These are phyloP conservation scores for Knufia petricola DNA, from an alignment of 2,329 filamentous ascomycete genomes.

Conservation along the genomic window DNA sequence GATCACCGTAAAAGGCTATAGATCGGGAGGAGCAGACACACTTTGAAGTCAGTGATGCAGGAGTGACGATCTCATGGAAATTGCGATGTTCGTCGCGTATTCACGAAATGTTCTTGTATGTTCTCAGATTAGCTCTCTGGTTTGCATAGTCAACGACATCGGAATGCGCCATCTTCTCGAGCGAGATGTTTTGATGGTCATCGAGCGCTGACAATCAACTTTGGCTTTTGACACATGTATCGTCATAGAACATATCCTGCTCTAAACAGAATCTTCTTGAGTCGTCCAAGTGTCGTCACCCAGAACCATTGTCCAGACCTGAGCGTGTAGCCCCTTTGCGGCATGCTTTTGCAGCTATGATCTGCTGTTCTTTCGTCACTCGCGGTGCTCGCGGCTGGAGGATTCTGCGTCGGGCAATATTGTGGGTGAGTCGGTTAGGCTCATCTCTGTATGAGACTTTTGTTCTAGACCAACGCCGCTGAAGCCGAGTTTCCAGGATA, in stretches of 20 bases:
- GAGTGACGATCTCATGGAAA: too few relatives aligned
- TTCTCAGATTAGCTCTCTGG: constrained; percentile 13
- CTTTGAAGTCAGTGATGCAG: too few relatives aligned
- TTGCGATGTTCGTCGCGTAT: too few relatives aligned
- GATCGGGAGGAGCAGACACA: too few relatives aligned
- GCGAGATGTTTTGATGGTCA: not conserved
- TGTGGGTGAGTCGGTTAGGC: not conserved
- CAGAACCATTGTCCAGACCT: not conserved
- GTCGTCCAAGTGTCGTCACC: not conserved
- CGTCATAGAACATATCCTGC: constrained; percentile 5
- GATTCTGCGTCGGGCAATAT: too few relatives aligned
- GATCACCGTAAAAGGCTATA: too few relatives aligned
- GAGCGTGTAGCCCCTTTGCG: not conserved
- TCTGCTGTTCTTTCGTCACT: not conserved
- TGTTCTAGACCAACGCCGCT: too few relatives aligned
- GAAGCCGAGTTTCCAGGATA: not conserved
- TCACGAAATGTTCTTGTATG: not conserved
- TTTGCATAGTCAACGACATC: constrained; percentile 10
- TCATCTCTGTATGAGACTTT: too few relatives aligned
- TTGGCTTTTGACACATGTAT: constrained; percentile 11
- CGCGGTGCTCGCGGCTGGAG: not conserved
- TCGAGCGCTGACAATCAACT: constrained; percentile 11
- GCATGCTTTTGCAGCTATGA: constrained; percentile 1
- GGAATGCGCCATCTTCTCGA: not conserved
- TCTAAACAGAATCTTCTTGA: not conserved